Evolutionary conservation across 441 rosid species (phyloP).

Genomic region (Corymbia citriodora): DNA sequence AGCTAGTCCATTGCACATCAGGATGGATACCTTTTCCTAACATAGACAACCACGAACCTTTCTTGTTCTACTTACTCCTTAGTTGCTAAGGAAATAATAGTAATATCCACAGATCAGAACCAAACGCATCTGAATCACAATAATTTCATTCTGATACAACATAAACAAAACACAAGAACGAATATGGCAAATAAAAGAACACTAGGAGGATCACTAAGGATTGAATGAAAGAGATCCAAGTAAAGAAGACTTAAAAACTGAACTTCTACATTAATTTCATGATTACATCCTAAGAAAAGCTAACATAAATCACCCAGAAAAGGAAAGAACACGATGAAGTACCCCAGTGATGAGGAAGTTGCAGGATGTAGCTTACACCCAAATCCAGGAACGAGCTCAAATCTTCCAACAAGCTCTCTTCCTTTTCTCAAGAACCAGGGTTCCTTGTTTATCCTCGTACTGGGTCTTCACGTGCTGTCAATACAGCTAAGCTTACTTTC

Average conservation of each 20-base stretch:
- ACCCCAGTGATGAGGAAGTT: background rate
- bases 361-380: background rate
- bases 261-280: background rate
- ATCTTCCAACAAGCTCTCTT: background rate
- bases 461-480: background rate
- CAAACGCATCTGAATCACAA: background rate
- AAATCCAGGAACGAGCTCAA: background rate
- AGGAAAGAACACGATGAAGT: background rate
- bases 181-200: background rate
- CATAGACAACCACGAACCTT: background rate
- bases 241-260: background rate
- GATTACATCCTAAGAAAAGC: background rate
- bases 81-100: background rate
- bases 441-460: background rate
- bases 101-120: background rate
- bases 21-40: background rate
- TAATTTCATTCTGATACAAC: background rate
- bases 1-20: background rate
- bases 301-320: background rate
- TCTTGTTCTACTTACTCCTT: background rate
- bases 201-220: background rate
- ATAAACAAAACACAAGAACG: background rate
- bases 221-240: background rate
- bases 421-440: background rate
- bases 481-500: background rate